These are phyloP conservation scores for Poa pratensis DNA, from an alignment of 176 grass and related monocot species.

Conservation along the genomic window DNA sequence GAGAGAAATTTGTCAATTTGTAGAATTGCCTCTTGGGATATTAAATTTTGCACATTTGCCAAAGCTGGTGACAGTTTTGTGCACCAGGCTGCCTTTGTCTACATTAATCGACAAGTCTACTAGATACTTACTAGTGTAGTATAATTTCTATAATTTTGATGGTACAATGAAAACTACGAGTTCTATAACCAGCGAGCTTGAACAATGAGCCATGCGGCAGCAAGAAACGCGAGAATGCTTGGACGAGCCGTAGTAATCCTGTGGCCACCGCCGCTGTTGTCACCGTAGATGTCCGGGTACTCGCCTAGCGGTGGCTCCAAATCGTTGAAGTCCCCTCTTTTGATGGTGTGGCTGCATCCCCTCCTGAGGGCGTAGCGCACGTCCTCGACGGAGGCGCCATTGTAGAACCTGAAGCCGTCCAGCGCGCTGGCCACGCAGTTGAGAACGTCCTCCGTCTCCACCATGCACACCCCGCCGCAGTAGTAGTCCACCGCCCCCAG, in stretches of 20 bases:
- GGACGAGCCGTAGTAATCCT: background rate
- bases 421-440: slow-evolving; percentile 60
- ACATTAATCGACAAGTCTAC: background rate
- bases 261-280: background rate
- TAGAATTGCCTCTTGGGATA: background rate
- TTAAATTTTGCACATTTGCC: background rate
- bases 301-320: slow-evolving; percentile 43
- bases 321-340: slow-evolving; percentile 62
- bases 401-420: slow-evolving; percentile 63
- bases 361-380: slow-evolving; percentile 49
- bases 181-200: background rate
- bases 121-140: no score
- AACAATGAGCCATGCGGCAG: slow-evolving; percentile 30
- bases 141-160: background rate
- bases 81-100: background rate
- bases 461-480: slow-evolving; percentile 68
- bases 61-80: background rate
- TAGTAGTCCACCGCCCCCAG: slow-evolving; percentile 43
- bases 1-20: background rate
- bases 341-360: slow-evolving; percentile 55
- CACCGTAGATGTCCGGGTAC: slow-evolving; percentile 53
- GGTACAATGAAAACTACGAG: background rate
- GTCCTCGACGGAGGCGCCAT: slow-evolving; percentile 63
- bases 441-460: slow-evolving; percentile 71
- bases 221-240: slow-evolving; percentile 25